Base-by-base conservation (phyloP, 139 green algal species). In the Edaphochlamys debaryana region DNA sequence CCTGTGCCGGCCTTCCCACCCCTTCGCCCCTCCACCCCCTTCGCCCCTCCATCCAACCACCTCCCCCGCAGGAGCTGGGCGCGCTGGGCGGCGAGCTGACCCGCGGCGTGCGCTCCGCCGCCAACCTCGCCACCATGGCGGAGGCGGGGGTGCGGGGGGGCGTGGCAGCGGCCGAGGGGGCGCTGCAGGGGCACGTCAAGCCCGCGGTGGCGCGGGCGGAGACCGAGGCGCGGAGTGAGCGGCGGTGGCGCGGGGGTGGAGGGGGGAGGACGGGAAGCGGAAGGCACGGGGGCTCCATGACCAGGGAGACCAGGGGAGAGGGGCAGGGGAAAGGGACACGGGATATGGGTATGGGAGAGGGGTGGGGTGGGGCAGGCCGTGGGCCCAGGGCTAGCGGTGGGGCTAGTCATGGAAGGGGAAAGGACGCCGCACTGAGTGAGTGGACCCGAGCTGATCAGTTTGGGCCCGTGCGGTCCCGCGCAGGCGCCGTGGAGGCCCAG, bases 71-170 rank as follows among this genome's bases (percentile, higher is more conserved):
- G 78, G 78, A 84, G 64, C 66, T 84, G 25, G 78, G 78, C 1
- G 66, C 64, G 17, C 50, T 84, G 20, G 78, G 78, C 50, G 78
- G 78, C 20, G 78, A 84, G 50, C 50, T 84, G 27, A 84, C 66
- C 0, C 66, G 66, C 20, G 78, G 78, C 2, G 78, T 84, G 48
- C 48, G 78, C 29, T 84, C 78, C 19, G 66, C 78, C 5, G 78
- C 78, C 2, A 48, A 48, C 50, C 78, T 84, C 27, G 78, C 66
- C 0, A 36, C 50, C 30, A 37, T 56, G 64, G 78, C 78, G 48
- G 78, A 84, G 66, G 45, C 63, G 77, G 77, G 77, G 17, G 64
- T 83, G 4, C 60, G 60, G 17, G 42, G 48, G 19, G 66, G 78
- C 50, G 48, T 68, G 48, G 52, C 66, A 27, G 78, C 50, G 25